phyloP scores from a whole-genome alignment of 352 stramenopile genomes.

The Pythium periplocum region DNA sequence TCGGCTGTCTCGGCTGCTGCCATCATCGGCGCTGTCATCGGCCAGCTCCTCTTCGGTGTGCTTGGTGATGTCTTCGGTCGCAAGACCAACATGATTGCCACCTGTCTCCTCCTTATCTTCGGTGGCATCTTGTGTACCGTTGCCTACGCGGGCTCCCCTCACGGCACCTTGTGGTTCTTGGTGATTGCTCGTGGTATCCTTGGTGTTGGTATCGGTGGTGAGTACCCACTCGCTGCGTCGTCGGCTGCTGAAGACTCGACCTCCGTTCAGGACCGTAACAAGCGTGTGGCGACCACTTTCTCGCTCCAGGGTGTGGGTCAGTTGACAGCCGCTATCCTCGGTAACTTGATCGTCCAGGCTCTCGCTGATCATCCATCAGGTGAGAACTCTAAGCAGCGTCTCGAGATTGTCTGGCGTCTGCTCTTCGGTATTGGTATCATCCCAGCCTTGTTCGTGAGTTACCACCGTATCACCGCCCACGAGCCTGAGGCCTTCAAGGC shows the following conservation, averaged over 20 bases:
- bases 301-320: constrained; percentile 32
- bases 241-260: constrained; percentile 29
- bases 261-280: constrained; percentile 26
- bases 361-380: constrained; percentile 21
- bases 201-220: constrained; percentile 31
- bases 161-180: constrained; percentile 32
- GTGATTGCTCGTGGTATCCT: constrained; percentile 31
- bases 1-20: constrained; percentile 28
- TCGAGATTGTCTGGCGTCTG: constrained; percentile 53
- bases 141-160: constrained; percentile 24
- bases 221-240: constrained; percentile 30
- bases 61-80: constrained; percentile 33
- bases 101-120: constrained; percentile 28
- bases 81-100: constrained; percentile 36
- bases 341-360: constrained; percentile 14
- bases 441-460: constrained; percentile 38
- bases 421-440: constrained; percentile 47
- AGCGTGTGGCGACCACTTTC: constrained; percentile 29
- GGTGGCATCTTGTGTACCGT: constrained; percentile 27
- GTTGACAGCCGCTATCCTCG: constrained; percentile 25
- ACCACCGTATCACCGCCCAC: constrained; percentile 47
- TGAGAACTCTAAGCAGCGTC: constrained; percentile 23
- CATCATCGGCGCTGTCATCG: constrained; percentile 26
- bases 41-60: constrained; percentile 30
- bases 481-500: constrained; percentile 43